These are phyloP conservation scores for Solanum corneliomulleri DNA, from an alignment of 257 asterid genomes.

Conservation along the genomic window DNA sequence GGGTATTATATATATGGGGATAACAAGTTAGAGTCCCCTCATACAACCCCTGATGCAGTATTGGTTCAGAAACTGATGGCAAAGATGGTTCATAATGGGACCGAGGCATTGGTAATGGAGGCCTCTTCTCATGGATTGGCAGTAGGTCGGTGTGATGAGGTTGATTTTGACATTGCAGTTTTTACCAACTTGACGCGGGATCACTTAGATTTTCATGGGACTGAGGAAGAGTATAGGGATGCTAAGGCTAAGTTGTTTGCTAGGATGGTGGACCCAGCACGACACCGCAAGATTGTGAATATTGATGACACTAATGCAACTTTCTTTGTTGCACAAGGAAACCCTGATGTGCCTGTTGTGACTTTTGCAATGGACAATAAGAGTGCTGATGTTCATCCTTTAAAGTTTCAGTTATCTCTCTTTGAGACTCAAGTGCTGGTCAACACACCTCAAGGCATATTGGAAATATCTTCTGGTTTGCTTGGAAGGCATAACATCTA, in stretches of 20 bases:
- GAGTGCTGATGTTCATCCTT: constrained; percentile 74
- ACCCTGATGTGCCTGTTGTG: constrained; percentile 67
- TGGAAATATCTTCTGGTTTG: constrained; percentile 88
- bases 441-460: constrained; percentile 76
- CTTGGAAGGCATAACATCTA: constrained; percentile 89
- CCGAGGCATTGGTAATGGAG: constrained; percentile 87
- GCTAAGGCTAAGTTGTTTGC: constrained; percentile 62
- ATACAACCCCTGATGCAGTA: constrained; percentile 53
- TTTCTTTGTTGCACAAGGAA: constrained; percentile 69
- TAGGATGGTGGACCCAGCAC: constrained; percentile 71
- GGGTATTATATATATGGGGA: constrained; percentile 69
- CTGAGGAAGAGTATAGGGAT: constrained; percentile 54
- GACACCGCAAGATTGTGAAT: constrained; percentile 78
- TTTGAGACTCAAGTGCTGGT: constrained; percentile 94
- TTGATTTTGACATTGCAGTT: constrained; percentile 86
- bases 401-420: constrained; percentile 69
- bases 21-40: constrained; percentile 52
- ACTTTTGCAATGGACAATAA: constrained; percentile 82
- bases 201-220: constrained; percentile 60
- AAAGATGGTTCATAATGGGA: constrained; percentile 81
- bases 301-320: constrained; percentile 69
- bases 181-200: constrained; percentile 68
- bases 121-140: constrained; percentile 59
- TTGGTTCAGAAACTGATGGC: constrained; percentile 82
- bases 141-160: constrained; percentile 58